Conservation (phyloP, 2,329 filamentous ascomycete species). For the Monosporascus ibericus region DNA sequence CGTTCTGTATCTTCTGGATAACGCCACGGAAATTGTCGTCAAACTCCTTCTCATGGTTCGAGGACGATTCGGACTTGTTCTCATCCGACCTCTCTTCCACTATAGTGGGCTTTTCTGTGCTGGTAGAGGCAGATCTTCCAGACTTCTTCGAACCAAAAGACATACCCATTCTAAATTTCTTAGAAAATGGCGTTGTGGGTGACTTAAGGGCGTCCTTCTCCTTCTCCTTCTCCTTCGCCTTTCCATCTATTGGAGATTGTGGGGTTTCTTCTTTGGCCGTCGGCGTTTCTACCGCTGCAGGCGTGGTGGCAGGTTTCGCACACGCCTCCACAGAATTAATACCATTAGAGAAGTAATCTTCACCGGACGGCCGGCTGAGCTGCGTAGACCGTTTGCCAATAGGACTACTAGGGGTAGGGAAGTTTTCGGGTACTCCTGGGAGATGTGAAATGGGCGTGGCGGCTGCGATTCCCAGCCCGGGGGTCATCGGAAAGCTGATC, state of each 20-base stretch:
- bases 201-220: slow-evolving; percentile 51
- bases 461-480: slow-evolving; percentile 71
- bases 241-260: slow-evolving; percentile 52
- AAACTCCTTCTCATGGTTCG: slow-evolving; percentile 63
- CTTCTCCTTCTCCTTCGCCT: slow-evolving; percentile 43
- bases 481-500: slow-evolving; percentile 58
- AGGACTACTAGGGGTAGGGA: slow-evolving; percentile 35
- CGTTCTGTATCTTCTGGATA: slow-evolving; percentile 65
- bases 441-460: slow-evolving; percentile 58
- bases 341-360: slow-evolving; percentile 72
- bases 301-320: slow-evolving; percentile 41
- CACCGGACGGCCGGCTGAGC: slow-evolving; percentile 54
- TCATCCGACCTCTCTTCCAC: slow-evolving; percentile 73
- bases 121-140: slow-evolving; percentile 59
- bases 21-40: slow-evolving; percentile 71
- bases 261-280: slow-evolving; percentile 32
- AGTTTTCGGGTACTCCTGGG: slow-evolving; percentile 43
- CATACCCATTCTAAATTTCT: slow-evolving; percentile 29
- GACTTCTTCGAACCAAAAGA: slow-evolving; percentile 82
- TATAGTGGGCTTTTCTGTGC: slow-evolving; percentile 65
- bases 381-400: slow-evolving; percentile 52
- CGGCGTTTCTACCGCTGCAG: slow-evolving; percentile 36
- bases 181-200: slow-evolving; percentile 44
- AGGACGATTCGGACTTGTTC: slow-evolving; percentile 49
- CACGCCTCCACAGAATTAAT: slow-evolving; percentile 42